Evolutionary conservation across 2,329 filamentous ascomycete species (phyloP).

Genomic region (Blumeria graminis): DNA sequence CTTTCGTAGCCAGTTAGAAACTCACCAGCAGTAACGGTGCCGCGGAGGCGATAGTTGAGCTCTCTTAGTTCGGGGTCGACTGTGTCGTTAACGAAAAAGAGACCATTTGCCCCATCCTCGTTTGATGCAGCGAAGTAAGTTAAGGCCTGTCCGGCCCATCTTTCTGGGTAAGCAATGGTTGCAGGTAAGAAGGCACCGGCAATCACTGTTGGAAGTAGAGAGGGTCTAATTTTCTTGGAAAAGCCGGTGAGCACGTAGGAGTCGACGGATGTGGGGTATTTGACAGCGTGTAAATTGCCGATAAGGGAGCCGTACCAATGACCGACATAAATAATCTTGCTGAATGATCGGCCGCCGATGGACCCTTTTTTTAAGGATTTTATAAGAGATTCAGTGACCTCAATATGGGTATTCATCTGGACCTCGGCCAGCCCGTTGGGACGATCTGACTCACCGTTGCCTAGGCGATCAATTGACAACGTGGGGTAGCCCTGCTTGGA

Average conservation of each 20-base stretch:
- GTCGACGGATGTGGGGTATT: constrained; percentile 12
- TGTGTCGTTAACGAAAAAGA: not conserved
- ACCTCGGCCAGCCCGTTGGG: constrained; percentile 10
- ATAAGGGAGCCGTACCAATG: constrained; percentile 11
- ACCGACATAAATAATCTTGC: constrained; percentile 11
- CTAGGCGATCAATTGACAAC: constrained; percentile 12
- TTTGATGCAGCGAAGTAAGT: not conserved
- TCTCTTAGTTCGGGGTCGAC: not conserved
- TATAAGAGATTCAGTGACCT: constrained; percentile 10
- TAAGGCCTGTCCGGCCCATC: not conserved
- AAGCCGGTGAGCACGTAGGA: constrained; percentile 12
- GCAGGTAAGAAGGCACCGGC: not conserved
- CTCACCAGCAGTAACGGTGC: constrained; percentile 8
- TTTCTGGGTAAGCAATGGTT: not conserved
- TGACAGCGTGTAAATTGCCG: constrained; percentile 7
- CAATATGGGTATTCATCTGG: constrained; percentile 9
- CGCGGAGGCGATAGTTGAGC: constrained; percentile 3
- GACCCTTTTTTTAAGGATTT: constrained; percentile 3
- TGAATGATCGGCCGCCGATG: constrained; percentile 5
- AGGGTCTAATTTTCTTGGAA: not conserved
- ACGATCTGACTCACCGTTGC: constrained; percentile 8
- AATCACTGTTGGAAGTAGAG: not conserved
- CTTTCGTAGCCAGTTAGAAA: not conserved
- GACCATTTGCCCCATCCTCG: not conserved
- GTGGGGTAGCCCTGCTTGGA: constrained; percentile 10